phyloP scores from a whole-genome alignment of 2,329 filamentous ascomycete species.

The Tolypocladium guangdongense region DNA sequence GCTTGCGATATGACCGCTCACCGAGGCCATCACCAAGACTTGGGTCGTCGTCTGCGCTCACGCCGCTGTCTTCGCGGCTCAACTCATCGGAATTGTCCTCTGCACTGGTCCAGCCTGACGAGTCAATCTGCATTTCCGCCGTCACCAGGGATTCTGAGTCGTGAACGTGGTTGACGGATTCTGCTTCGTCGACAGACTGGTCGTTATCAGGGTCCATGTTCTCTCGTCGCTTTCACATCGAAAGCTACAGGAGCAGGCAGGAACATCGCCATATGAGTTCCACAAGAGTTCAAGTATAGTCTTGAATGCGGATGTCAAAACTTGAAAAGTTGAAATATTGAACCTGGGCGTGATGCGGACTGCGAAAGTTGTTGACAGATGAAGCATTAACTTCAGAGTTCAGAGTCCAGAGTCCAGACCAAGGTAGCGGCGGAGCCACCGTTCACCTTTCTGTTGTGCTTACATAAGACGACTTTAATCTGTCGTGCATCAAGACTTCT shows the following conservation, averaged over 20 bases:
- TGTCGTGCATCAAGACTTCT: not conserved
- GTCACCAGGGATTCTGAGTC: not conserved
- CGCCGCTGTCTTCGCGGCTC: conserved; percentile 2
- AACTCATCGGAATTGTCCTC: not conserved
- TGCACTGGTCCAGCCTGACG: not conserved
- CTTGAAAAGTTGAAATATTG: not conserved
- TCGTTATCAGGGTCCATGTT: conserved; percentile 20
- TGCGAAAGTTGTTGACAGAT: not conserved
- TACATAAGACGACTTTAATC: not conserved
- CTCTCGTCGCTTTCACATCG: conserved; percentile 10
- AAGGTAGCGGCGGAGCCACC: not conserved
- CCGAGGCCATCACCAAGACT: conserved; percentile 1
- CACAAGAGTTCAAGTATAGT: not conserved
- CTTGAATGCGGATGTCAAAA: too few relatives aligned
- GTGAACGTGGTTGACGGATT: not conserved
- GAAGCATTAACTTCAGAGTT: not conserved
- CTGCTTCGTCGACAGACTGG: conserved; percentile 4
- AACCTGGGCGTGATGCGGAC: not conserved
- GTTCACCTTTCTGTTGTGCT: not conserved
- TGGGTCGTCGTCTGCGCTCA: not conserved
- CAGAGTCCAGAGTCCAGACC: not conserved
- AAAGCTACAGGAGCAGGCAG: conserved; percentile 7
- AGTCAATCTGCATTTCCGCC: not conserved
- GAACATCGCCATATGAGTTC: not conserved
- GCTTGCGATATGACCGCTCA: conserved; percentile 16